Evolutionary conservation across 2,329 filamentous ascomycete species (phyloP).

Genomic region (Gaeumannomyces sp.): DNA sequence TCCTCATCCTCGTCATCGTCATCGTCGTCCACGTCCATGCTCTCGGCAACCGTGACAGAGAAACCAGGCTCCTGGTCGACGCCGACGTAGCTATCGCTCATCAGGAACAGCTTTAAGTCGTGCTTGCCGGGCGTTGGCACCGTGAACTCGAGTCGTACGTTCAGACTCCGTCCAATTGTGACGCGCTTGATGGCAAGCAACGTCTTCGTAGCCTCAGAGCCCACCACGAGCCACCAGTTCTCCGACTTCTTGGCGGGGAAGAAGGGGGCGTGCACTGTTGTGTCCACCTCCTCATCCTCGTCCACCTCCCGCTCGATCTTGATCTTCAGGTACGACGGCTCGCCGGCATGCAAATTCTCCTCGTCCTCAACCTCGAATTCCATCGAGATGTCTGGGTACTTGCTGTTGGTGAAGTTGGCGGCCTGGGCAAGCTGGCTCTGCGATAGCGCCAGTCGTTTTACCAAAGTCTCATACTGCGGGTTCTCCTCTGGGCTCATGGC

Average conservation of each 20-base stretch:
- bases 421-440: constrained; percentile 80
- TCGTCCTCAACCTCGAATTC: constrained; percentile 81
- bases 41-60: constrained; percentile 77
- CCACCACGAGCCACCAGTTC: constrained; percentile 98
- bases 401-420: constrained; percentile 92
- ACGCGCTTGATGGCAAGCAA: constrained; percentile 92
- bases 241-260: constrained; percentile 89
- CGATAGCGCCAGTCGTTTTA: constrained; percentile 71
- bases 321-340: constrained; percentile 76
- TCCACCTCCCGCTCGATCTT: constrained; percentile 78
- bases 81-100: constrained; percentile 95
- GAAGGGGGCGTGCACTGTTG: constrained; percentile 89
- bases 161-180: constrained; percentile 69
- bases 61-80: constrained; percentile 95
- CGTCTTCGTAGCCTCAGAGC: constrained; percentile 82
- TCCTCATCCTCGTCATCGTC: constrained; percentile 60
- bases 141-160: constrained; percentile 79
- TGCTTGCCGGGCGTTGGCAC: constrained; percentile 80
- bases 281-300: constrained; percentile 67
- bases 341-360: constrained; percentile 72
- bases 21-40: constrained; percentile 90
- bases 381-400: constrained; percentile 91
- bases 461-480: constrained; percentile 67
- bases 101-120: constrained; percentile 83
- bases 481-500: constrained; percentile 97